Evolutionary conservation across 2,329 filamentous ascomycete genomes (phyloP), one percentile per base, ranked within the genome.

Genomic region (Fusarium subtropicale): DNA sequence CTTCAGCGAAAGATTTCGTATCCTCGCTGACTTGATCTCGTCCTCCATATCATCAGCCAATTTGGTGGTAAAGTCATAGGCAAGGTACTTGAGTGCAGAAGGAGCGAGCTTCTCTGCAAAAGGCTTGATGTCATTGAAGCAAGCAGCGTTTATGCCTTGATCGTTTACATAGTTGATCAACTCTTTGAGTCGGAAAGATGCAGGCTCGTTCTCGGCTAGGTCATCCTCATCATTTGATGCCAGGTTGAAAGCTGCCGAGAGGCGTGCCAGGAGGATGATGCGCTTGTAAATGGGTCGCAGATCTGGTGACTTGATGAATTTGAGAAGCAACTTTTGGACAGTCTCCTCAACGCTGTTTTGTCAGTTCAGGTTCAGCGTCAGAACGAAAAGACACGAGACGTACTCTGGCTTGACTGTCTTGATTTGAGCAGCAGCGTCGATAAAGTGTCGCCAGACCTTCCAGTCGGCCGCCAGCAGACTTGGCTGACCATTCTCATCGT

Each of bases 401-500:
- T 76, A 83, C 82, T 75, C 74, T 13, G 74, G 68, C 30, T 79
- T 73, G 22, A 57, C 62, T 4, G 75, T 74, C 42, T 75, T 76
- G 5, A 81, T 66, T 10, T 78, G 71, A 4, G 73, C 67, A 10
- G 81, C 81, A 9, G 81, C 82, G 16, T 75, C 69, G 15, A 83
- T 79, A 28, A 83, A 79, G 10, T 76, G 69, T n/a, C 73, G 72
- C 80, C 82, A 83, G 13, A 82, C 65, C 6, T 71, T 63, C 77
- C 79, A 81, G 67, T 87, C 84, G 10, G 81, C 84, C 3, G 82
- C 83, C 16, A 85, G 72, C 2, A 84, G 78, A 3, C 79, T 82
- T 0, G 80, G 77, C 10, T 77, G 75, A 3, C 75, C 78, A 1
- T 77, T 73, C 2, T 80, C 79, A 11, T 83, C 78, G 0, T 78